A percentile compares a stretch with the other conserved stretches of the same genome.
These are phyloP conservation scores for Ophidiomyces ophidiicola DNA, from an alignment of 2,329 filamentous ascomycete species.

Conservation along the genomic window DNA sequence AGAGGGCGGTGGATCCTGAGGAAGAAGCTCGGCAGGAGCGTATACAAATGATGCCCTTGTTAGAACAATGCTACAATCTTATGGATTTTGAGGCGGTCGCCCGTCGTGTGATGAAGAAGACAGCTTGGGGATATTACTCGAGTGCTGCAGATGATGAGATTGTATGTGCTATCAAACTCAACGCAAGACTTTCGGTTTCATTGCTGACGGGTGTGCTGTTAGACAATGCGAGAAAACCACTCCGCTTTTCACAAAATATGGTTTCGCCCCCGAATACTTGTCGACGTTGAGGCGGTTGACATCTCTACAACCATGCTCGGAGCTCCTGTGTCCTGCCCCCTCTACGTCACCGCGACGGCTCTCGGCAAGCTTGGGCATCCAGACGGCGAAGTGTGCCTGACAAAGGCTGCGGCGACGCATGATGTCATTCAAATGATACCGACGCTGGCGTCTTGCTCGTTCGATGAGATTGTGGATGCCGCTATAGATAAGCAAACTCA, in stretches of 20 bases:
- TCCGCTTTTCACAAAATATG: slow-evolving; percentile 91
- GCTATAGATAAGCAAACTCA: slow-evolving; percentile 68
- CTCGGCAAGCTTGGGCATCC: slow-evolving; percentile 88
- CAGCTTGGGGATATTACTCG: slow-evolving; percentile 95
- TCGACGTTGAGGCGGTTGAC: slow-evolving; percentile 81
- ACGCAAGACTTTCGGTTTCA: background rate
- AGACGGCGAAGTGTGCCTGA: slow-evolving; percentile 87
- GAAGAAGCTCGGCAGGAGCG: slow-evolving; percentile 65
- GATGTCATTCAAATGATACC: slow-evolving; percentile 97
- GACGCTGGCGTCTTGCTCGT: slow-evolving; percentile 88
- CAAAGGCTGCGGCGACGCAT: slow-evolving; percentile 70
- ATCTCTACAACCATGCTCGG: slow-evolving; percentile 89
- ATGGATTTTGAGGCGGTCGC: slow-evolving; percentile 95
- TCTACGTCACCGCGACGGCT: slow-evolving; percentile 93
- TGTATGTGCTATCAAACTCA: slow-evolving; percentile 37
- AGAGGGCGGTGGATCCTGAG: slow-evolving; percentile 55
- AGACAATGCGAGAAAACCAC: slow-evolving; percentile 94
- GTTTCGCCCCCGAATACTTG: slow-evolving; percentile 82
- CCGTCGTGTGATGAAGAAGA: slow-evolving; percentile 82
- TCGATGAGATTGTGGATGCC: slow-evolving; percentile 93
- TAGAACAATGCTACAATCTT: slow-evolving; percentile 85
- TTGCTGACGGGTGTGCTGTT: background rate
- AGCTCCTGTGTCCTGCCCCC: slow-evolving; percentile 68
- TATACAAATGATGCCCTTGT: slow-evolving; percentile 59
- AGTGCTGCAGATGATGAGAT: slow-evolving; percentile 85